Percentiles rank a stretch among this genome's conserved stretches.
These are phyloP conservation scores for Coniochaeta sp. DNA, from an alignment of 2,329 filamentous ascomycete species.

Conservation along the genomic window DNA sequence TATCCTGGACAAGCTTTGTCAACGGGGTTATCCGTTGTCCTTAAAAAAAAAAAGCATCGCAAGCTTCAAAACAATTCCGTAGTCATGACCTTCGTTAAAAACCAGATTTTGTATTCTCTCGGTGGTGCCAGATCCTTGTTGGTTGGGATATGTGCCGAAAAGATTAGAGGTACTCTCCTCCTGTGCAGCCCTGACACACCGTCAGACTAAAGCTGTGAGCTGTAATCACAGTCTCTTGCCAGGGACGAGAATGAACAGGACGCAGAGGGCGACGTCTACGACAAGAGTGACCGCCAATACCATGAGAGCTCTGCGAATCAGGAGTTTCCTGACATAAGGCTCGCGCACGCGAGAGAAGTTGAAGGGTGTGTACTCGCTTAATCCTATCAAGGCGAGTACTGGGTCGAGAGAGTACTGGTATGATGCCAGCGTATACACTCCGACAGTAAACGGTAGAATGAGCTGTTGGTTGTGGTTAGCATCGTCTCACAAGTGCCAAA, in stretches of 20 bases:
- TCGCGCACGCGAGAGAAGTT: slow-evolving; percentile 83
- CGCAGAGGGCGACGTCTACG: slow-evolving; percentile 72
- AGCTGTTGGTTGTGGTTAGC: slow-evolving; percentile 26
- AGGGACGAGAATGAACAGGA: slow-evolving; percentile 91
- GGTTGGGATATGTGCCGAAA: slow-evolving; percentile 3
- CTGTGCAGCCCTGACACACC: neutral
- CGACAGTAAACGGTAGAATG: slow-evolving; percentile 86
- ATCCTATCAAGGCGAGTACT: slow-evolving; percentile 77
- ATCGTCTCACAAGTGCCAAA: neutral
- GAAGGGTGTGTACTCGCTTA: slow-evolving; percentile 95
- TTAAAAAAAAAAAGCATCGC: slow-evolving; percentile 2
- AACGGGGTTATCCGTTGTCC: neutral
- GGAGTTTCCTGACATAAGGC: slow-evolving; percentile 79
- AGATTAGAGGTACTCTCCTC: neutral
- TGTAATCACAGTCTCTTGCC: slow-evolving; percentile 63
- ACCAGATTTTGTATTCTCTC: neutral
- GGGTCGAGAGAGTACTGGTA: slow-evolving; percentile 97
- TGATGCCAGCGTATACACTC: slow-evolving; percentile 79
- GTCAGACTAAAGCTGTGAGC: neutral
- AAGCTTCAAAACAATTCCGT: slow-evolving; percentile 1
- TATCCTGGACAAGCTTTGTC: neutral
- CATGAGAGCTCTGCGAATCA: slow-evolving; percentile 76
- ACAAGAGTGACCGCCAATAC: slow-evolving; percentile 69
- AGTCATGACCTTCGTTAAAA: slow-evolving; percentile 12
- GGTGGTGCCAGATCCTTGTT: neutral